These are phyloP conservation scores for Incumbomyces delicatus DNA, from an alignment of 2,329 filamentous ascomycete genomes.

Conservation along the genomic window DNA sequence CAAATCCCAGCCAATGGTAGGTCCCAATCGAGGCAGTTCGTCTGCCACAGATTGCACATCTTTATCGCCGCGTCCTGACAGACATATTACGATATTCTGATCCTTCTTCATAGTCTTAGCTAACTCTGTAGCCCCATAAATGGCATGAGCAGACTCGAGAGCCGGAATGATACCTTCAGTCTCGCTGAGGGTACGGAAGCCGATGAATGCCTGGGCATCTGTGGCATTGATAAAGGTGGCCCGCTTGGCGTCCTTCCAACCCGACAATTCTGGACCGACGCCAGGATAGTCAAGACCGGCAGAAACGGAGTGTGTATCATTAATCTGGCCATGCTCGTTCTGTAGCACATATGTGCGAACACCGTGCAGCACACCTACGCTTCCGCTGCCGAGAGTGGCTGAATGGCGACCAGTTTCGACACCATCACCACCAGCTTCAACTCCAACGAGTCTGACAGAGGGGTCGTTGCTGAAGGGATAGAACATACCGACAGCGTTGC, in stretches of 20 bases:
- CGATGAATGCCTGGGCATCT: conserved; percentile 78
- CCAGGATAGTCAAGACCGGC: conserved; percentile 95
- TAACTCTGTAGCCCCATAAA: conserved; percentile 79
- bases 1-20: conserved; percentile 69
- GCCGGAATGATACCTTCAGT: conserved; percentile 95
- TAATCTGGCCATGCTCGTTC: conserved; percentile 83
- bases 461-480: conserved; percentile 84
- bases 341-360: conserved; percentile 94
- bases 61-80: conserved; percentile 92
- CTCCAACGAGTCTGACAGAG: conserved; percentile 78
- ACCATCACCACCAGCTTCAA: conserved; percentile 92
- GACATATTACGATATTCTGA: conserved; percentile 84
- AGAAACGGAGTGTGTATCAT: conserved; percentile 90
- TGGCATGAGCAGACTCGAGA: conserved; percentile 83
- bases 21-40: conserved; percentile 77
- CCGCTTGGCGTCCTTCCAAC: conserved; percentile 83
- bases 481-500: conserved; percentile 96
- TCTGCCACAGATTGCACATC: conserved; percentile 97
- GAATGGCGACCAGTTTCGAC: conserved; percentile 76
- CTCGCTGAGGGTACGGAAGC: conserved; percentile 75
- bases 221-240: conserved; percentile 87
- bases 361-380: conserved; percentile 88
- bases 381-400: conserved; percentile 76
- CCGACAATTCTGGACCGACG: conserved; percentile 82
- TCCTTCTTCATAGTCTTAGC: conserved; percentile 86